Percentiles rank a stretch among this genome's conserved stretches.
Evolutionary conservation across 345 rosid genomes (phyloP).

Genomic region (Melaleuca alternifolia): DNA sequence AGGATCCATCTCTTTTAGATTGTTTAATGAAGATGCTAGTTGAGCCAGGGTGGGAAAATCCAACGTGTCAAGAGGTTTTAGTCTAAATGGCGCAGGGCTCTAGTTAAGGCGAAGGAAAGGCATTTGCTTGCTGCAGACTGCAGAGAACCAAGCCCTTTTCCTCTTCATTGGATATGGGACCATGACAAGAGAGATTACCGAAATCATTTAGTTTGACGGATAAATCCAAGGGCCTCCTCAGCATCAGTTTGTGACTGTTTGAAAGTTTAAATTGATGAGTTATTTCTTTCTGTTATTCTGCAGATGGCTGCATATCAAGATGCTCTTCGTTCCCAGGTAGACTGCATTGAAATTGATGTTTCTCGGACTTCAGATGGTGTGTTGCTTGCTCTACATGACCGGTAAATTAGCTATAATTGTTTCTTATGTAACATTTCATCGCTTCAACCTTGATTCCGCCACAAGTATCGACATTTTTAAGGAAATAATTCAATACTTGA

Average conservation of each 20-base stretch:
- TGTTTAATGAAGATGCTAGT: not conserved
- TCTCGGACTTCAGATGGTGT: constrained; percentile 90
- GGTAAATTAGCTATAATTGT: constrained; percentile 22
- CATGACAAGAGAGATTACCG: not conserved
- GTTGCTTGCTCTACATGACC: constrained; percentile 82
- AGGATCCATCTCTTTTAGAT: not conserved
- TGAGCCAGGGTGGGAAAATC: not conserved
- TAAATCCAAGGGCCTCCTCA: not conserved
- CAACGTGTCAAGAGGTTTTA: not conserved
- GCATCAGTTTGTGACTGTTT: not conserved
- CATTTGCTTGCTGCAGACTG: not conserved
- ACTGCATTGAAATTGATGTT: constrained; percentile 90
- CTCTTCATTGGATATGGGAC: not conserved
- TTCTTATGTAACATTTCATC: not conserved
- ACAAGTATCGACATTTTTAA: not conserved
- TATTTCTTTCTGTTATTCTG: not conserved
- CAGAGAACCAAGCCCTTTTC: not conserved
- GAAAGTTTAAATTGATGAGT: not conserved
- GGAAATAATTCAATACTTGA: not conserved
- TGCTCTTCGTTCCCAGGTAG: constrained; percentile 68
- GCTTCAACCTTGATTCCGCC: not conserved
- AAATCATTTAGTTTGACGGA: not conserved
- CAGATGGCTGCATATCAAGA: constrained; percentile 72
- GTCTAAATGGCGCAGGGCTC: not conserved
- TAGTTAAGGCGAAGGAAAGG: not conserved